Conservation (phyloP, 1,139 yeast genomes). For the Debaryomyces sp. region DNA sequence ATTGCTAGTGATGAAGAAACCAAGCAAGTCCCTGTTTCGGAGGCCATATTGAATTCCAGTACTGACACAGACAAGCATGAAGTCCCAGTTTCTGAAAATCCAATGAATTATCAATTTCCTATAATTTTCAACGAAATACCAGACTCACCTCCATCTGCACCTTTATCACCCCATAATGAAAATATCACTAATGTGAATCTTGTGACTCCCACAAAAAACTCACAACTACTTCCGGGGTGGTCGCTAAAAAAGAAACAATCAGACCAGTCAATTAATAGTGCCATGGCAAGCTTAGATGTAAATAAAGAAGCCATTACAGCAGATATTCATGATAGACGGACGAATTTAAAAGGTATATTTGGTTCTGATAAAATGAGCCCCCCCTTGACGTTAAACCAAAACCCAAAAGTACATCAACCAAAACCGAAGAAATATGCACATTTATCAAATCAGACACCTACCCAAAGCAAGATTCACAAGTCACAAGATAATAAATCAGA, state of each 20-base stretch:
- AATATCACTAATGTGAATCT: slow-evolving; percentile 8
- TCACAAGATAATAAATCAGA: slow-evolving; percentile 27
- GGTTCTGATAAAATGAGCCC: background rate
- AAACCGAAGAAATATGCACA: slow-evolving; percentile 17
- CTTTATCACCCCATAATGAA: slow-evolving; percentile 38
- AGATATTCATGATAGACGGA: background rate
- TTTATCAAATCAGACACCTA: background rate
- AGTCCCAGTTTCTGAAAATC: background rate
- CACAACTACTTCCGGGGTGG: slow-evolving; percentile 12
- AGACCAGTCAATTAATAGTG: slow-evolving; percentile 28
- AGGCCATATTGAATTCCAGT: background rate
- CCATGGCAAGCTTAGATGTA: slow-evolving; percentile 36
- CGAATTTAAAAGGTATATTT: background rate
- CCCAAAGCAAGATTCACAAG: background rate
- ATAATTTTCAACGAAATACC: slow-evolving; percentile 33
- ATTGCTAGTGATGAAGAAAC: background rate
- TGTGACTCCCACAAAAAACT: slow-evolving; percentile 12
- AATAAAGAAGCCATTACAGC: background rate
- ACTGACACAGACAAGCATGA: background rate
- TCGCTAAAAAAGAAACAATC: slow-evolving; percentile 24
- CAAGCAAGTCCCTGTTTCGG: background rate
- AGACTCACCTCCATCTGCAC: slow-evolving; percentile 51
- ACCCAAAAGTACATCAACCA: slow-evolving; percentile 19
- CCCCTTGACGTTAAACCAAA: background rate
- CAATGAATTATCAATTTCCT: slow-evolving; percentile 13